phyloP scores from a whole-genome alignment of 1,284 basidiomycete species.

The Sphaerobolus stellatus region DNA sequence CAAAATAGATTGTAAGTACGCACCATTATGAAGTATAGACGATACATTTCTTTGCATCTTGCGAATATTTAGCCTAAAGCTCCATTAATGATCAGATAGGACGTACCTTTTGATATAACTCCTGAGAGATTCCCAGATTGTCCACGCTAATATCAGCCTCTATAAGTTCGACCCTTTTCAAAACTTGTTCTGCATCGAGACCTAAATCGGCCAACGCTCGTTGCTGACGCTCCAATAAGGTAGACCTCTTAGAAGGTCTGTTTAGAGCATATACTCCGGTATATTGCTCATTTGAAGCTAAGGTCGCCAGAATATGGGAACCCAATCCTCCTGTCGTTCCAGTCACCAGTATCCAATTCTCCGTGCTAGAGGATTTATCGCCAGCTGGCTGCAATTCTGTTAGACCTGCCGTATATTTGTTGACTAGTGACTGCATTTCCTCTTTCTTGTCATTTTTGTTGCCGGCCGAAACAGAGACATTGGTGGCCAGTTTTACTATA shows the following conservation, averaged over 20 bases:
- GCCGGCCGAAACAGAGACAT: no score
- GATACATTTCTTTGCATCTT: no score
- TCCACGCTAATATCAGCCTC: constrained; percentile 19
- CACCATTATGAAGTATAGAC: no score
- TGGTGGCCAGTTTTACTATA: background rate
- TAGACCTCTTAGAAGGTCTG: constrained; percentile 16
- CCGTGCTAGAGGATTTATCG: no score
- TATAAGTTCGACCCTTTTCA: constrained; percentile 25
- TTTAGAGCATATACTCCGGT: constrained; percentile 29
- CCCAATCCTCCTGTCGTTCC: constrained; percentile 38
- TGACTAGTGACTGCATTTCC: constrained; percentile 31
- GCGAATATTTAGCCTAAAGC: no score
- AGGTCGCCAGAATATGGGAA: constrained; percentile 25
- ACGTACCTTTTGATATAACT: constrained; percentile 3
- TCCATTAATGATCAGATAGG: no score
- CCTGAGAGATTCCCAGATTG: constrained; percentile 1
- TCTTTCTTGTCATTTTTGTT: constrained; percentile 14
- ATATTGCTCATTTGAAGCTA: constrained; percentile 22
- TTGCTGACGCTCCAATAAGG: constrained; percentile 22
- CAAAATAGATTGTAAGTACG: no score
- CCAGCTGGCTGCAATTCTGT: no score
- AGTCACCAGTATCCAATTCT: no score
- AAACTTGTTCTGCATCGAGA: constrained; percentile 21
- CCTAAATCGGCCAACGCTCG: constrained; percentile 30
- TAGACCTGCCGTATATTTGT: no score